A percentile compares a stretch with the other conserved stretches of the same genome.
Conservation (phyloP, 345 rosid genomes). For the Hibiscus tridactylites region DNA sequence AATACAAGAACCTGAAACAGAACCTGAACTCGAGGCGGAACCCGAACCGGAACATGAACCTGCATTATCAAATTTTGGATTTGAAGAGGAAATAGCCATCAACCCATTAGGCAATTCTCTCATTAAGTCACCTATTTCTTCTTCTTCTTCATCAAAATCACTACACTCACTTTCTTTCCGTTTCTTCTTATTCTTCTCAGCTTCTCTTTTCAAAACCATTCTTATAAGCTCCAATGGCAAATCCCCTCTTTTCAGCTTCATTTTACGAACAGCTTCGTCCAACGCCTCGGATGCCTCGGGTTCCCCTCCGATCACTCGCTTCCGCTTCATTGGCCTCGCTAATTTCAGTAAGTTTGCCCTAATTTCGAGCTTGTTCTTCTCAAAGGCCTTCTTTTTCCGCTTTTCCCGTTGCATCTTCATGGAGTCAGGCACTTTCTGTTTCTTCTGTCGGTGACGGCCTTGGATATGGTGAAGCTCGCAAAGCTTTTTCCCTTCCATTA, state of each 20-base stretch:
- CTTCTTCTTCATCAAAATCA: slow-evolving; percentile 32
- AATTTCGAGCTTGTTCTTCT: slow-evolving; percentile 24
- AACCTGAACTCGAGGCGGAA: slow-evolving; percentile 2
- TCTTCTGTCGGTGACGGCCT: slow-evolving; percentile 46
- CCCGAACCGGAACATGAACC: slow-evolving; percentile 25
- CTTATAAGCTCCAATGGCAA: slow-evolving; percentile 65
- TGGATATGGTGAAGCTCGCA: slow-evolving; percentile 76
- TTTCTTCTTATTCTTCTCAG: slow-evolving; percentile 45
- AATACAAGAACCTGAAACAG: slow-evolving; percentile 26
- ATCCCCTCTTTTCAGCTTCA: slow-evolving; percentile 59
- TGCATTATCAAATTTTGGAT: slow-evolving; percentile 35
- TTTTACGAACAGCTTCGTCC: slow-evolving; percentile 44
- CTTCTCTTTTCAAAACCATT: slow-evolving; percentile 76
- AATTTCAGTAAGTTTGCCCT: slow-evolving; percentile 45
- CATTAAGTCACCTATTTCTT: slow-evolving; percentile 24
- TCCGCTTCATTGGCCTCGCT: slow-evolving; percentile 26
- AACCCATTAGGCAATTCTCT: slow-evolving; percentile 81
- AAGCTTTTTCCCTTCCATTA: slow-evolving; percentile 66
- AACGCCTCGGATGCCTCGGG: slow-evolving; percentile 25
- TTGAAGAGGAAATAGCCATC: slow-evolving; percentile 71
- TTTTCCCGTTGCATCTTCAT: slow-evolving; percentile 43
- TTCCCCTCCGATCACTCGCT: slow-evolving; percentile 29
- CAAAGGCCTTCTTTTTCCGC: slow-evolving; percentile 12
- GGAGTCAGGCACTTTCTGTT: slow-evolving; percentile 55
- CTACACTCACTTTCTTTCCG: slow-evolving; percentile 21